phyloP scores from a whole-genome alignment of 2,329 filamentous ascomycete species.

The Fusarium caatingaense region DNA sequence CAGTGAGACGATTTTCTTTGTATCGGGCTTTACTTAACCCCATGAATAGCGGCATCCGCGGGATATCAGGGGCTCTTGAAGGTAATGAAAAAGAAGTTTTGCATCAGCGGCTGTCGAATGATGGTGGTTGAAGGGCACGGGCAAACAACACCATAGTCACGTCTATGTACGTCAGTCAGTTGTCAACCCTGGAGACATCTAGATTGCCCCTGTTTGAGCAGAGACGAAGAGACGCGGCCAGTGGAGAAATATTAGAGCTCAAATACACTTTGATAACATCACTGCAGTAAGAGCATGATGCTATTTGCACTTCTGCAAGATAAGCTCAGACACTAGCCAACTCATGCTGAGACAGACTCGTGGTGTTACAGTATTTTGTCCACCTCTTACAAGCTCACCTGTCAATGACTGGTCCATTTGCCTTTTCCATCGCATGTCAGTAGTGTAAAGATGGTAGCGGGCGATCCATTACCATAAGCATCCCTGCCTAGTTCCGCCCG shows the following conservation, averaged over 20 bases:
- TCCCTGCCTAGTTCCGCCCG: conserved; percentile 17
- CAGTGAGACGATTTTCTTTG: not conserved
- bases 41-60: not conserved
- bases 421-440: conserved; percentile 13
- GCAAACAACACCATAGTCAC: conserved; percentile 42
- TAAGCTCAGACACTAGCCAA: conserved; percentile 1
- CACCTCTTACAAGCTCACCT: not conserved
- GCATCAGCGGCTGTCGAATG: conserved; percentile 20
- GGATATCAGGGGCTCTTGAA: not conserved
- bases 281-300: not conserved
- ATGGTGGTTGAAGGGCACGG: conserved; percentile 31
- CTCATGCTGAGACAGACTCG: not conserved
- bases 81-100: conserved; percentile 6
- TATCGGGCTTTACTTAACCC: not conserved
- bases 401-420: conserved; percentile 27
- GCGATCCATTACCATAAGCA: conserved; percentile 14
- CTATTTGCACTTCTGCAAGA: not conserved
- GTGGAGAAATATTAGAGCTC: conserved; percentile 1
- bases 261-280: conserved; percentile 4
- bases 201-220: conserved; percentile 1
- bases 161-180: conserved; percentile 11
- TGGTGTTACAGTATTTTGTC: conserved; percentile 9
- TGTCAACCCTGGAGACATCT: not conserved
- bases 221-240: not conserved
- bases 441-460: conserved; percentile 27